Base-by-base conservation (phyloP, 306 rosid genomes). In the Acacia crassicarpa region DNA sequence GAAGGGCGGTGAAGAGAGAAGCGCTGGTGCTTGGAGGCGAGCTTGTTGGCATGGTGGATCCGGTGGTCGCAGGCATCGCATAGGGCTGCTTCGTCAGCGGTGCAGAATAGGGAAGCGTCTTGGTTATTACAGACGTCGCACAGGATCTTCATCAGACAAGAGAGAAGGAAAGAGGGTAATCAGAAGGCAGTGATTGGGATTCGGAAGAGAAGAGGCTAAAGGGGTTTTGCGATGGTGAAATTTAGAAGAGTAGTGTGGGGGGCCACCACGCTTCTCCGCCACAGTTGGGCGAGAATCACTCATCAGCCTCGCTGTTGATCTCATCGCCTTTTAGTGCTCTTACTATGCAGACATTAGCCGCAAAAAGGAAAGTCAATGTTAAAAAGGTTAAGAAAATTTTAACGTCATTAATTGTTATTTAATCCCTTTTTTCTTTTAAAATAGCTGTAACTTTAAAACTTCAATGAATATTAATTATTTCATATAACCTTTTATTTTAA, bases 61-160 rank as follows among this genome's bases (percentile, higher is more conserved):
- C 94, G 93, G 84, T 89, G 97, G 84, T 96, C 99, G 75, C 98
- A 93, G 76, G 79, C 77, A 77, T 75, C 82, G 30, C 99, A 96
- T 8, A 96, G 93, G 38, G 91, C 97, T 15, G 99, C 99, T 85
- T 96, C 99, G 68, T 96, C 98, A 82, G 98, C 97, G 80, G 97
- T 94, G 90, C 98, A 96, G 88, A 85, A 96, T 8, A 93, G 88
- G 0, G 93, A 87, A 25, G 97, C 98, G 1, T 93, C 92, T 49
- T 78, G 71, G 59, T 87, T 90, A 83, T 73, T 82, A 69, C 99
- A 96, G 0, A 92, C 99, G 85, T 93, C 98, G 84, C 99, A 96
- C 79, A 85, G 93, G 89, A 96, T 90, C 97, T 96, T 96, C 99
- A 96, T 94, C 4, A 8, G 61, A 16, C 19, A 8, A 5, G 16